phyloP scores from a whole-genome alignment of 192 early-diverging fungal species.

The Glomus cerebriforme region DNA sequence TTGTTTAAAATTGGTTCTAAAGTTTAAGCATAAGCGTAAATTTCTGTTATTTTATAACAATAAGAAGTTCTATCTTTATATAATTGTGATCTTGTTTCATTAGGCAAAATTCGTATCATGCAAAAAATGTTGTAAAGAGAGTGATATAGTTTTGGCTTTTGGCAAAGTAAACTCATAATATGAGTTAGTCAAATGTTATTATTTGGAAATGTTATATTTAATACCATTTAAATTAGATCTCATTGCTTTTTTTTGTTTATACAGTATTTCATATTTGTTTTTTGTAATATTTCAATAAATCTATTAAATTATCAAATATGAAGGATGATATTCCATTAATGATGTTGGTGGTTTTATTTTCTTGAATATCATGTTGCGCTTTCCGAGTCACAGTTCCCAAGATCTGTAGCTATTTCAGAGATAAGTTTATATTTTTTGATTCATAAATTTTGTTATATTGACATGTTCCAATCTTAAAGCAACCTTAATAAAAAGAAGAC shows the following conservation, averaged over 20 bases:
- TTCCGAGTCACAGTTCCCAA: neutral
- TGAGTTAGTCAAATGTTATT: slow-evolving; percentile 6
- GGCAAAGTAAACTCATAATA: neutral
- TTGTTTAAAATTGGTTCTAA: too few species aligned
- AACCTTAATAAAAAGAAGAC: neutral
- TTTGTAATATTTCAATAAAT: slow-evolving; percentile 9
- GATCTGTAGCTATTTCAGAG: neutral
- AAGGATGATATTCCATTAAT: slow-evolving; percentile 7
- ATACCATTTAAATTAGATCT: slow-evolving; percentile 13
- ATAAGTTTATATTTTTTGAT: neutral
- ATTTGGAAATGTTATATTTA: neutral
- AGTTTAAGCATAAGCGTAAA: too few species aligned
- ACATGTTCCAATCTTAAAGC: neutral
- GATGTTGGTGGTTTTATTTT: slow-evolving; percentile 6
- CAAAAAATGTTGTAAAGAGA: slow-evolving; percentile 1
- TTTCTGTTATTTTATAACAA: too few species aligned
- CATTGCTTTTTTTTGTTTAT: slow-evolving; percentile 25
- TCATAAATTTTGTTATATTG: slow-evolving; percentile 1
- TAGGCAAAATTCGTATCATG: too few species aligned
- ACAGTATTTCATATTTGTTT: slow-evolving; percentile 1
- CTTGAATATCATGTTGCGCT: neutral
- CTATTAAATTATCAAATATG: neutral
- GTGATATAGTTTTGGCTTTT: slow-evolving; percentile 7
- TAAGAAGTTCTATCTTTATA: too few species aligned
- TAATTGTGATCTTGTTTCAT: too few species aligned